Evolutionary conservation across 2,329 filamentous ascomycete species (phyloP).

Genomic region (Cadophora sp.): DNA sequence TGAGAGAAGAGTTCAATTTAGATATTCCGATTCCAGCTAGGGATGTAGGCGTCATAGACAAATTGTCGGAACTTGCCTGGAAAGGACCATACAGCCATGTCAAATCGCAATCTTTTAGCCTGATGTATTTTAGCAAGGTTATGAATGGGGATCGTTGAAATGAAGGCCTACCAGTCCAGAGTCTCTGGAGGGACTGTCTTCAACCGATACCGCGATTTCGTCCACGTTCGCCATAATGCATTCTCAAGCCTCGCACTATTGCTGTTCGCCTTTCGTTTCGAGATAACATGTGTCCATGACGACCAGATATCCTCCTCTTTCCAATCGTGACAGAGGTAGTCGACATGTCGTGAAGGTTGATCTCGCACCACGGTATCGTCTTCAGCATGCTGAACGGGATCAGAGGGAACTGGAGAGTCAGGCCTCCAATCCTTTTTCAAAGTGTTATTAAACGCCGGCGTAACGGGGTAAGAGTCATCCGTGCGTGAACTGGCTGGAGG

Average conservation of each 20-base stretch:
- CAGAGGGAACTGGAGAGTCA: slow-evolving; percentile 30
- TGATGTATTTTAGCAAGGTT: no score
- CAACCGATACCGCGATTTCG: slow-evolving; percentile 86
- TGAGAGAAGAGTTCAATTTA: no score
- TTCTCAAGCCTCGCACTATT: slow-evolving; percentile 77
- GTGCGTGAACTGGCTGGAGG: slow-evolving; percentile 54
- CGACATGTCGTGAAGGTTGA: no score
- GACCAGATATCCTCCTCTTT: slow-evolving; percentile 53
- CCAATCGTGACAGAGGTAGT: no score
- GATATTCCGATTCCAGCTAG: no score
- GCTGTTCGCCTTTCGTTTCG: slow-evolving; percentile 71
- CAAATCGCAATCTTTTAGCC: no score
- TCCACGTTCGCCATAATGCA: slow-evolving; percentile 96
- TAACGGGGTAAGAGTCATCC: slow-evolving; percentile 59
- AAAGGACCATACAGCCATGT: no score
- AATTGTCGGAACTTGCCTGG: no score
- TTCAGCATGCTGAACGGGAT: slow-evolving; percentile 46
- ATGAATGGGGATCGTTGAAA: no score
- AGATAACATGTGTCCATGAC: slow-evolving; percentile 94
- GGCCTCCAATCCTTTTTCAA: slow-evolving; percentile 55
- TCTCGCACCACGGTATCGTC: slow-evolving; percentile 59
- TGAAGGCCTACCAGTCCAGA: slow-evolving; percentile 54
- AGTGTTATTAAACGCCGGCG: slow-evolving; percentile 67
- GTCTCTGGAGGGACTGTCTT: slow-evolving; percentile 89
- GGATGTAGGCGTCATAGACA: no score